Base-by-base conservation (phyloP, 805 yeast species). In the Ogataea degrootiae region DNA sequence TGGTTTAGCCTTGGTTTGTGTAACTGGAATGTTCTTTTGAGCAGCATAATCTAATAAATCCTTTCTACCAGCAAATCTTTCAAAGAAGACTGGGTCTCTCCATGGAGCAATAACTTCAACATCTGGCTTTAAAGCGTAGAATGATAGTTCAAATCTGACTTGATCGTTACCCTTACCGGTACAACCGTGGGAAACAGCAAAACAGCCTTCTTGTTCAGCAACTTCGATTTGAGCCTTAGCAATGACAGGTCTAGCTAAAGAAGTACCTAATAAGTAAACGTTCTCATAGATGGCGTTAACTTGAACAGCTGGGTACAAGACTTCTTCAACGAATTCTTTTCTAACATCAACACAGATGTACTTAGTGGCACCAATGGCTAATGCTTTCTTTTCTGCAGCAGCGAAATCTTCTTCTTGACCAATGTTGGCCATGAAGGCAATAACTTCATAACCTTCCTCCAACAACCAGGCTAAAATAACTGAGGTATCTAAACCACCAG, bases 81-180 rank as follows among this genome's bases (percentile, higher is more conserved):
- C 83, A 74, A 90, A 90, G 72, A 94, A 94, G 36, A 65, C 85
- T 33, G 99, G 99, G 68, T 87, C 87, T 81, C 99, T 88, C 99
- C 99, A 94, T 69, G 99, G 99, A 39, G 99, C 97, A 73, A 94
- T 92, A 60, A 89, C 96, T 66, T 80, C 76, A 60, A 94, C 96
- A 65, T 91, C 98, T 39, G 99, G 99, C 75, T 94, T 91, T 70
- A 94, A 81, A 35, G 98, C 99, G 71, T 94, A 94, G 79, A 94
- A 94, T 8, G 96, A 85, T 52, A 94, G 77, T 75, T 94, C 99
- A 69, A 94, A 94, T 74, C 99, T 86, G 57, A 94, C 97, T 76
- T 94, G 99, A 72, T 94, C 99, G 69, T 94, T 94, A 75, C 99
- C 99, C 77, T 94, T 94, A 75, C 99, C 99, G 58, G 99, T 94